phyloP scores from a whole-genome alignment of 495 filamentous ascomycete species.

The Hamigera avellanea region DNA sequence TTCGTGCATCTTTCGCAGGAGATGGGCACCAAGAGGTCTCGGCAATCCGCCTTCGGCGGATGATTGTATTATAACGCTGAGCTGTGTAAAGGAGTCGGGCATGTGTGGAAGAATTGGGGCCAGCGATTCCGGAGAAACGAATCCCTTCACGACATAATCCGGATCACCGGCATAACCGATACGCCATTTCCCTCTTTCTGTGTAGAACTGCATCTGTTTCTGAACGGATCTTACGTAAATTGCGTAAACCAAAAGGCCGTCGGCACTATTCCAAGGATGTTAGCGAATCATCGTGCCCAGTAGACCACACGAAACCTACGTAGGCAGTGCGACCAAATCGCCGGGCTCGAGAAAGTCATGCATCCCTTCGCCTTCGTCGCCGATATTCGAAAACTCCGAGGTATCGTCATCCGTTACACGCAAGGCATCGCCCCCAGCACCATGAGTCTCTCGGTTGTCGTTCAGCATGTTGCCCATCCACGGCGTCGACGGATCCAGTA shows the following conservation, averaged over 20 bases:
- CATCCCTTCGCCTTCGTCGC: conserved; percentile 26
- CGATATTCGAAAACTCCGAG: conserved; percentile 17
- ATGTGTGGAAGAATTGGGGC: conserved; percentile 50
- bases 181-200: conserved; percentile 62
- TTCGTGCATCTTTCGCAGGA: conserved; percentile 20
- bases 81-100: conserved; percentile 33
- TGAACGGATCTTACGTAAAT: conserved; percentile 57
- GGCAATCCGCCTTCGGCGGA: conserved; percentile 34
- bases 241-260: conserved; percentile 42
- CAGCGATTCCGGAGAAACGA: conserved; percentile 46
- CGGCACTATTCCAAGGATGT: conserved; percentile 11
- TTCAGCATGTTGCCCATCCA: conserved; percentile 29
- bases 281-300: neutral
- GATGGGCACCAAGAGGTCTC: conserved; percentile 20
- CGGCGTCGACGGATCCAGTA: neutral
- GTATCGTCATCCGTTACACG: conserved; percentile 19
- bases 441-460: conserved; percentile 26
- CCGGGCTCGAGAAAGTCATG: conserved; percentile 46
- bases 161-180: conserved; percentile 31
- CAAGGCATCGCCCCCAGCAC: conserved; percentile 14
- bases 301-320: conserved; percentile 21
- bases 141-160: conserved; percentile 53
- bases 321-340: conserved; percentile 56
- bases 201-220: conserved; percentile 59
- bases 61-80: conserved; percentile 29